Base-by-base conservation (phyloP, 2,329 filamentous ascomycete genomes). In the Colletotrichum sp. region DNA sequence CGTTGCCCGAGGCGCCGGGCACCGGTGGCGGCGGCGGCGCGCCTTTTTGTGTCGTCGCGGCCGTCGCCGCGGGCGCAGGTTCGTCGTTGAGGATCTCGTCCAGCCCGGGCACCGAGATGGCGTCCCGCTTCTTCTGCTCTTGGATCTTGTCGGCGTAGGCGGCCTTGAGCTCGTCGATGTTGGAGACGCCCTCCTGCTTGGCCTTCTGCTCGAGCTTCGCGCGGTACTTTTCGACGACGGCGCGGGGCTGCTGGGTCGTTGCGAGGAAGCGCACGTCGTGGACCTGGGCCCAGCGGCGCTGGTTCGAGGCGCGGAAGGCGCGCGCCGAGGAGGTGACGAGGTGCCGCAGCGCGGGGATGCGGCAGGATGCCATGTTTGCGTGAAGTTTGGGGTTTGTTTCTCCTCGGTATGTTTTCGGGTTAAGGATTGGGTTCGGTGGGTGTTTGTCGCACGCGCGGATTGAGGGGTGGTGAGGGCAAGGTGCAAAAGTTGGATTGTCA, bases 231-330 rank as follows among this genome's bases (percentile, higher is more conserved):
- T 98, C 95, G 78, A 95, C 83, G 52, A 98, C 88, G 80, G 90
- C 89, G 74, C 91, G 90, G 63, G 93, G 89, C 73, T 92, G 88
- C 74, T 92, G 91, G 77, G 96, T 95, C 18, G 95, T 97, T 77
- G 94, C 94, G 62, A 98, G 91, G 88, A 96, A 98, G 78, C 96
- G 95, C 64, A 98, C 93, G 85, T 98, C 95, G 85, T 98, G 95
- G 34, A 98, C 96, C 81, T 95, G 95, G 3, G 96, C 96, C 94
- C 95, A 98, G 83, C 96, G 92, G 72, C 93, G 92, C 85, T 98
- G 96, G 79, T 87, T 83, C 72, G 83, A 79, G 70, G 81, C 81
- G 77, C 82, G 83, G 32, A 83, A 79, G 13, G 81, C 77, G 69
- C 83, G 84, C 60, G 83, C 68, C 15, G 83, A 82, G 73, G 80